Conservation (phyloP, 306 rosid genomes). For the Sicyos baderoa region DNA sequence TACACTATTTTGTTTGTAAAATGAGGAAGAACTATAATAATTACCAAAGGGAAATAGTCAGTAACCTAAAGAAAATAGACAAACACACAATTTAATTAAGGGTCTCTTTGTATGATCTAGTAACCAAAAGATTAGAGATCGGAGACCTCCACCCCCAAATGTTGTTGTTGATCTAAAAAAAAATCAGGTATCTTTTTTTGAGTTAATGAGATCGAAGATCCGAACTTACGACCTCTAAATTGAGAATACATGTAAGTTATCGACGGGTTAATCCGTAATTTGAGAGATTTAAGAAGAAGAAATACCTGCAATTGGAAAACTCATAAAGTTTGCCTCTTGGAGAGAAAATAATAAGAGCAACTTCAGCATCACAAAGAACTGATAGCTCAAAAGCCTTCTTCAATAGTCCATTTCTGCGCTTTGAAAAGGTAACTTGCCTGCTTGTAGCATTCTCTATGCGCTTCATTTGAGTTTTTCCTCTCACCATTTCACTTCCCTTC, state of each 20-base stretch:
- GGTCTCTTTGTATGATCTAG: too few species aligned
- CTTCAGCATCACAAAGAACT: slow-evolving; percentile 93
- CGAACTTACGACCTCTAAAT: too few species aligned
- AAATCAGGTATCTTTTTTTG: too few species aligned
- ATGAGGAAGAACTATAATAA: background rate
- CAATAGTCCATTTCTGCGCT: slow-evolving; percentile 75
- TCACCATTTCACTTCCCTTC: slow-evolving; percentile 39
- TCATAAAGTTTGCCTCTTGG: slow-evolving; percentile 83
- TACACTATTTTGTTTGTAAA: background rate
- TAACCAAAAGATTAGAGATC: too few species aligned
- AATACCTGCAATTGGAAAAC: slow-evolving; percentile 71
- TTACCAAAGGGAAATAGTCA: slow-evolving; percentile 11
- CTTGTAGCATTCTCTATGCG: slow-evolving; percentile 78
- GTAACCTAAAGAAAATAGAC: background rate
- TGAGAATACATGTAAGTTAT: too few species aligned
- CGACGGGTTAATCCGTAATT: background rate
- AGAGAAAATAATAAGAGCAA: slow-evolving; percentile 77
- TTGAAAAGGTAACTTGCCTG: slow-evolving; percentile 86
- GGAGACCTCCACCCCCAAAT: too few species aligned
- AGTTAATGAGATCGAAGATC: too few species aligned
- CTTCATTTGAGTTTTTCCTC: slow-evolving; percentile 93
- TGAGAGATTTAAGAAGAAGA: background rate
- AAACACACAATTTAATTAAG: too few species aligned
- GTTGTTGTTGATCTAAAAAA: too few species aligned
- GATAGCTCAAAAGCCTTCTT: slow-evolving; percentile 91